phyloP scores from a whole-genome alignment of 139 green algal species.

The Asterochloris erici region DNA sequence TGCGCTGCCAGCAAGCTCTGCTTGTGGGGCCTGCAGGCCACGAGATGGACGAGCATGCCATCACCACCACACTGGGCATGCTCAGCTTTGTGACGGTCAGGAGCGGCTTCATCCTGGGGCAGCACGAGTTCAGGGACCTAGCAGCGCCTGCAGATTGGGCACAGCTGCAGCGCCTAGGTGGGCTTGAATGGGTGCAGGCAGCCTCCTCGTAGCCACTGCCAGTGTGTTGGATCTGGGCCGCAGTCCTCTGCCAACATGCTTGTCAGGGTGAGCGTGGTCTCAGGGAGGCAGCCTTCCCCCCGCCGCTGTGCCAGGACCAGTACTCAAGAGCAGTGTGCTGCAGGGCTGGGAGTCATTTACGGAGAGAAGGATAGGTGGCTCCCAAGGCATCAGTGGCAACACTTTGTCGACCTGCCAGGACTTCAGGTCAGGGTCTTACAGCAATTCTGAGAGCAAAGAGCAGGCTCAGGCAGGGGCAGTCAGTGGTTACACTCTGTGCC shows the following conservation, averaged over 20 bases:
- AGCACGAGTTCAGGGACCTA: constrained; percentile 4
- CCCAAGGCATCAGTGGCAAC: too few species aligned
- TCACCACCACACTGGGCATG: constrained; percentile 1
- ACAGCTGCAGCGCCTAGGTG: background rate
- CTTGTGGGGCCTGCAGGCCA: background rate
- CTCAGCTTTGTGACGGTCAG: constrained; percentile 7
- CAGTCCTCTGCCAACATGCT: background rate
- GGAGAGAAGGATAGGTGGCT: too few species aligned
- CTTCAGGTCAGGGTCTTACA: too few species aligned
- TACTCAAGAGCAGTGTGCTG: too few species aligned
- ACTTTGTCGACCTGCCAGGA: too few species aligned
- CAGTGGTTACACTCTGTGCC: too few species aligned
- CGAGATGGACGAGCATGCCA: constrained; percentile 6
- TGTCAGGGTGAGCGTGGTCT: too few species aligned
- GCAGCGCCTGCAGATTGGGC: constrained; percentile 7
- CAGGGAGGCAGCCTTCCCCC: too few species aligned
- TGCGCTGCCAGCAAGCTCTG: background rate
- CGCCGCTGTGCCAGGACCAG: too few species aligned
- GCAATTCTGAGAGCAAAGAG: too few species aligned
- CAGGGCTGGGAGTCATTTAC: too few species aligned
- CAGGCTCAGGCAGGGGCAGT: too few species aligned
- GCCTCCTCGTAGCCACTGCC: background rate
- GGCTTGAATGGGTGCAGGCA: background rate
- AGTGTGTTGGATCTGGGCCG: background rate
- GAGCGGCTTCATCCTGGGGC: background rate